phyloP scores from a whole-genome alignment of 2,329 filamentous ascomycete species.

The Talaromyces albobiverticillius region DNA sequence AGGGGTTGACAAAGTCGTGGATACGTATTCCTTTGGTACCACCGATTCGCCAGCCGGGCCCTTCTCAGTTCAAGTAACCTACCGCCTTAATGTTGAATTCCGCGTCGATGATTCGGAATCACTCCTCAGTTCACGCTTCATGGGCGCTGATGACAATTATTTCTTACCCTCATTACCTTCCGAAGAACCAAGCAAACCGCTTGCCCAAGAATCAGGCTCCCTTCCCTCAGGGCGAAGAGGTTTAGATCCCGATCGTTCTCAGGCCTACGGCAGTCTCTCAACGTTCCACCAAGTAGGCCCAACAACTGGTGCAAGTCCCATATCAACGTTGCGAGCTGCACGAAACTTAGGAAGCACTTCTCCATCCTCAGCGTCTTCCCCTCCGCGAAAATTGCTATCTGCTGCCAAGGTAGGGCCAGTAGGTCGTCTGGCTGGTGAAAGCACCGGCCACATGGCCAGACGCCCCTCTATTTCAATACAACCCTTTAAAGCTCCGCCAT shows the following conservation, averaged over 20 bases:
- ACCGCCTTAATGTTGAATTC: constrained; percentile 86
- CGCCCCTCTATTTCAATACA: constrained; percentile 86
- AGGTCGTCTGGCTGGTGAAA: constrained; percentile 45
- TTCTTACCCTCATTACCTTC: constrained; percentile 74
- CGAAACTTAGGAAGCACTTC: constrained; percentile 51
- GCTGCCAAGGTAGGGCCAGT: constrained; percentile 28
- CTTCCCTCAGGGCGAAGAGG: constrained; percentile 61
- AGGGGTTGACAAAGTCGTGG: constrained; percentile 61
- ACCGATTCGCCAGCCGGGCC: constrained; percentile 84
- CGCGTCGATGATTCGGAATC: constrained; percentile 88
- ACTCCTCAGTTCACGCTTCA: constrained; percentile 85
- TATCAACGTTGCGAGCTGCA: constrained; percentile 75
- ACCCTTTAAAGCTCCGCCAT: constrained; percentile 91
- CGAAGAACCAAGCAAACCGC: constrained; percentile 37
- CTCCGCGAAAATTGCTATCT: constrained; percentile 50
- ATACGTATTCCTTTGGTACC: constrained; percentile 75
- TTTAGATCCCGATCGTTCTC: constrained; percentile 60
- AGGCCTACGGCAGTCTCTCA: constrained; percentile 84
- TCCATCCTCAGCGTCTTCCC: constrained; percentile 48
- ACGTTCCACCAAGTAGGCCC: constrained; percentile 80
- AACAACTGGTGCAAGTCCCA: constrained; percentile 75
- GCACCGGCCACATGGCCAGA: constrained; percentile 54
- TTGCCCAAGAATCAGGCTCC: constrained; percentile 64
- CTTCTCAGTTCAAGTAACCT: constrained; percentile 76
- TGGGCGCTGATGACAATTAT: constrained; percentile 84